Conservation (phyloP, 306 rosid species). For the Vicia villosa region DNA sequence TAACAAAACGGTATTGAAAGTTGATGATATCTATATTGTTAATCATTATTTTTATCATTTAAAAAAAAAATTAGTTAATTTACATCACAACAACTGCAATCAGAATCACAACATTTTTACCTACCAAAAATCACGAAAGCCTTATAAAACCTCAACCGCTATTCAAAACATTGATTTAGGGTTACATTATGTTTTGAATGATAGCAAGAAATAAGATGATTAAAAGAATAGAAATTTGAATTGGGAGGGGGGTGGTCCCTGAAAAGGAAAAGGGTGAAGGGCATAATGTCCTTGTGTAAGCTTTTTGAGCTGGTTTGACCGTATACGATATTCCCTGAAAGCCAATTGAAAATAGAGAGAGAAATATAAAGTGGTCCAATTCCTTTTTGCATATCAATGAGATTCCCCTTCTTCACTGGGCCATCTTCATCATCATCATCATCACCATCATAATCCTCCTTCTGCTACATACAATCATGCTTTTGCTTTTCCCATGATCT, state of each 20-base stretch:
- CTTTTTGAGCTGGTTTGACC: constrained; percentile 87
- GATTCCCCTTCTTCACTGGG: constrained; percentile 53
- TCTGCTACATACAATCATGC: constrained; percentile 40
- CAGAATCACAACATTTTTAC: too few species aligned
- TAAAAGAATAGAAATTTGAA: not conserved
- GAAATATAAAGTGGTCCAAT: constrained; percentile 59
- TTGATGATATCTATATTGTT: too few species aligned
- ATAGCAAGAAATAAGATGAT: too few species aligned
- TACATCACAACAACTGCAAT: too few species aligned
- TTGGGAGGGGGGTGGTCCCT: constrained; percentile 49
- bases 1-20: too few species aligned
- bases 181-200: too few species aligned
- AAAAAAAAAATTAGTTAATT: too few species aligned
- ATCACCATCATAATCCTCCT: not conserved
- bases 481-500: constrained; percentile 71
- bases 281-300: constrained; percentile 55
- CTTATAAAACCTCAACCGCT: too few species aligned
- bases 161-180: too few species aligned
- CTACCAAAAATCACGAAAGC: too few species aligned
- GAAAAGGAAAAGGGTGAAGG: constrained; percentile 32
- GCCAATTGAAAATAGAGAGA: constrained; percentile 56
- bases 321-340: constrained; percentile 59
- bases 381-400: constrained; percentile 39
- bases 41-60: too few species aligned
- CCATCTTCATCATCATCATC: not conserved